Evolutionary conservation across 2,329 filamentous ascomycete species (phyloP).

Genomic region (Bipolaris oryzae): DNA sequence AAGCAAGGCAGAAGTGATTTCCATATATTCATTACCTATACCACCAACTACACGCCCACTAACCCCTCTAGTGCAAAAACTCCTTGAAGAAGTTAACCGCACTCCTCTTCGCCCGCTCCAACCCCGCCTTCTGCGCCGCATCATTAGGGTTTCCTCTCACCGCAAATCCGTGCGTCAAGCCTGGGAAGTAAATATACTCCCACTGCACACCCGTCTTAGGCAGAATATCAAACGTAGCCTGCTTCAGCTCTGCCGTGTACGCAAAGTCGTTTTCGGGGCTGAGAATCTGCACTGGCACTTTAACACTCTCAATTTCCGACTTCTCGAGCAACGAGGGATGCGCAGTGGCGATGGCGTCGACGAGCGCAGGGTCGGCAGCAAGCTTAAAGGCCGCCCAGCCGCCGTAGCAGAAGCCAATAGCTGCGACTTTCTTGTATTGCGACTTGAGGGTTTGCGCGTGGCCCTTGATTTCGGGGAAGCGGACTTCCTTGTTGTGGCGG

Average conservation of each 20-base stretch:
- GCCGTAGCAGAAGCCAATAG: conserved; percentile 58
- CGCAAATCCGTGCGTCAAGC: conserved; percentile 43
- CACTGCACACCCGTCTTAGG: conserved; percentile 39
- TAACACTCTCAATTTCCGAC: conserved; percentile 37
- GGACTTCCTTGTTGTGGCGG: conserved; percentile 47
- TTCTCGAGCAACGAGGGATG: conserved; percentile 42
- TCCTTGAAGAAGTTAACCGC: conserved; percentile 41
- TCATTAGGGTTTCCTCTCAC: conserved; percentile 35
- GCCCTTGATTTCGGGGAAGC: conserved; percentile 49
- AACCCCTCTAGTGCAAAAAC: conserved; percentile 35
- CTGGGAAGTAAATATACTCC: conserved; percentile 45
- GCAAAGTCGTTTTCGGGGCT: conserved; percentile 36
- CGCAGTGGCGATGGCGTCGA: conserved; percentile 39
- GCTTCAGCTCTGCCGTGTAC: conserved; percentile 42
- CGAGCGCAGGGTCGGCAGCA: conserved; percentile 37
- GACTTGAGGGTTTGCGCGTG: conserved; percentile 46
- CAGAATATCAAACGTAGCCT: conserved; percentile 33
- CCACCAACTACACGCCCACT: neutral
- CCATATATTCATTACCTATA: neutral
- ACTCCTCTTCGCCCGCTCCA: conserved; percentile 44
- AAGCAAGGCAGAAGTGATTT: neutral
- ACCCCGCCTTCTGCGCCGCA: conserved; percentile 35
- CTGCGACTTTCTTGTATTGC: conserved; percentile 50
- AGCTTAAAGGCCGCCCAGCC: conserved; percentile 46
- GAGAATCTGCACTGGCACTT: conserved; percentile 41